Evolutionary conservation across 2,329 filamentous ascomycete genomes (phyloP).

Genomic region (Chaetothyriales sp.): DNA sequence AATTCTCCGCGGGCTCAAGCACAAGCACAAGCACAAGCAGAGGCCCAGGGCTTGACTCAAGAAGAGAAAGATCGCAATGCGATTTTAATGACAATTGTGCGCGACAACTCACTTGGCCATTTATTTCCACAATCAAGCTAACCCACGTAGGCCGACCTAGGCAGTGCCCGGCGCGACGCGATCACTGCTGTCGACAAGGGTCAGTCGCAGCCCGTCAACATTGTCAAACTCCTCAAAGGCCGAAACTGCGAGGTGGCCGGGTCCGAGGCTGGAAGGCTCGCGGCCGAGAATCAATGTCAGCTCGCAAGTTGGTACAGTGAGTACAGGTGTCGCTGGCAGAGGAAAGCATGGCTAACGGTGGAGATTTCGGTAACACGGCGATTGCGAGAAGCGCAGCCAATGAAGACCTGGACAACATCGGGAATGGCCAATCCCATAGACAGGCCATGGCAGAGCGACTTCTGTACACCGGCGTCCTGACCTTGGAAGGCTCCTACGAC

Average conservation of each 20-base stretch:
- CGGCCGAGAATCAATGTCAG: conserved; percentile 17
- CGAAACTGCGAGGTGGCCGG: conserved; percentile 22
- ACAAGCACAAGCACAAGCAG: too few species aligned
- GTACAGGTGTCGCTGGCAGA: conserved; percentile 3
- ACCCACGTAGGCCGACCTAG: conserved; percentile 25
- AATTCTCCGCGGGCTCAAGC: too few species aligned
- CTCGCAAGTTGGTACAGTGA: conserved; percentile 25
- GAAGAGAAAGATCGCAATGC: background rate
- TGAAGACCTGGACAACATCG: conserved; percentile 12
- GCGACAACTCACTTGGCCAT: background rate
- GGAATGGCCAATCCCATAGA: conserved; percentile 29
- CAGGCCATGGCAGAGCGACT: background rate
- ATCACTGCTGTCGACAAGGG: conserved; percentile 23
- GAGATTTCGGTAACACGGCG: background rate
- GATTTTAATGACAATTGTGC: background rate
- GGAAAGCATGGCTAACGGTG: background rate
- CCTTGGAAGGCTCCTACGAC: background rate
- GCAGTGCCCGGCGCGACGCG: conserved; percentile 24
- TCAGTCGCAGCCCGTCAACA: conserved; percentile 6
- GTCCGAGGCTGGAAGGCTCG: conserved; percentile 20
- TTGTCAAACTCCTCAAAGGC: conserved; percentile 20
- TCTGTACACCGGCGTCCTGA: background rate
- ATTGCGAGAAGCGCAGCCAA: background rate
- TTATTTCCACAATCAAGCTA: background rate
- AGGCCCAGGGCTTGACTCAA: background rate